Conservation (phyloP, 83 land plant species). For the Isoetes engelmannii region DNA sequence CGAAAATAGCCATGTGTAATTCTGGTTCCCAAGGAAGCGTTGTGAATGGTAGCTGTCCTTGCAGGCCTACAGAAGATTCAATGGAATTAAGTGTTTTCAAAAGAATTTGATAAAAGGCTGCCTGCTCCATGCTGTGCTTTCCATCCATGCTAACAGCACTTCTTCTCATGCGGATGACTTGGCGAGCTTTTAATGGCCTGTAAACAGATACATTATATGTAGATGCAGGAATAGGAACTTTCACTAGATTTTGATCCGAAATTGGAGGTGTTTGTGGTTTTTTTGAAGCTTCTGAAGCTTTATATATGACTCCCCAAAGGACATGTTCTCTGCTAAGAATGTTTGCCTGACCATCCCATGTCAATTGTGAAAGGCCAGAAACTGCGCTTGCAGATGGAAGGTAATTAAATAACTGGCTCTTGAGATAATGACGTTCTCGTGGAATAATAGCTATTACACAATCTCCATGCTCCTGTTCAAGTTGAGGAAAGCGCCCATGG, state of each 20-base stretch:
- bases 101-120: constrained; percentile 79
- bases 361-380: constrained; percentile 19
- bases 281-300: constrained; percentile 52
- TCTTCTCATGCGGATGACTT: constrained; percentile 76
- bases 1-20: constrained; percentile 74
- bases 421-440: background rate
- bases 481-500: constrained; percentile 50
- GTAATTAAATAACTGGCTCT: background rate
- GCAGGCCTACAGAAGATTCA: constrained; percentile 33
- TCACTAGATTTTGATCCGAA: constrained; percentile 39
- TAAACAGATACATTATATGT: constrained; percentile 25
- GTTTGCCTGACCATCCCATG: constrained; percentile 68
- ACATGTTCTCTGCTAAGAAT: constrained; percentile 81
- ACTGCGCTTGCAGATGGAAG: background rate
- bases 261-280: constrained; percentile 15
- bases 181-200: constrained; percentile 46
- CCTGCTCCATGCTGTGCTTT: constrained; percentile 44
- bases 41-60: constrained; percentile 61
- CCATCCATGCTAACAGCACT: constrained; percentile 95
- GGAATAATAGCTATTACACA: constrained; percentile 68
- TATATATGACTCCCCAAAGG: constrained; percentile 77
- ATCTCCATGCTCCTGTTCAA: constrained; percentile 88
- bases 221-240: constrained; percentile 9
- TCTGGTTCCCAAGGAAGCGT: constrained; percentile 71
- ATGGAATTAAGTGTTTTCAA: constrained; percentile 74